Evolutionary conservation across 1,139 yeast genomes (phyloP).

Genomic region (Suhomyces maxii): DNA sequence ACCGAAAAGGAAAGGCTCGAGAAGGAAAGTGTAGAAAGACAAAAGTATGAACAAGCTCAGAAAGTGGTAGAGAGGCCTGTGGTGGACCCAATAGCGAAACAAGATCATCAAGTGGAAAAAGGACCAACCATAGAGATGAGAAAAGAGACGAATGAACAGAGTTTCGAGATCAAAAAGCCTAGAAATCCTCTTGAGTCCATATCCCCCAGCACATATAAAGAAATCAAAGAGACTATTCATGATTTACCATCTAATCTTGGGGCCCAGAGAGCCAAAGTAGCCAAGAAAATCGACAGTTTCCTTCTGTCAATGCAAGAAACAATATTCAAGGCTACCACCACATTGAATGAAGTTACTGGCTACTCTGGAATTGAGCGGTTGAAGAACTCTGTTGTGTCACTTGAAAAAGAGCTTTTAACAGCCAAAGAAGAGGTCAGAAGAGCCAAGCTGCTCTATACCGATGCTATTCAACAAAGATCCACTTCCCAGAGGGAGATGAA

Average conservation of each 20-base stretch:
- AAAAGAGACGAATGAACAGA: too few relatives aligned
- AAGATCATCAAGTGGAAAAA: neutral
- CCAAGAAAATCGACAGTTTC: constrained; percentile 47
- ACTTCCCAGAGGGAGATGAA: constrained; percentile 83
- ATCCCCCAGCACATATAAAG: constrained; percentile 15
- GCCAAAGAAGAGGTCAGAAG: constrained; percentile 50
- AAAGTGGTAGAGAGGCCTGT: neutral
- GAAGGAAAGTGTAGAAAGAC: neutral
- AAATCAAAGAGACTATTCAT: constrained; percentile 24
- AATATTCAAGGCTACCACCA: constrained; percentile 66
- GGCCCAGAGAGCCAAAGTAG: constrained; percentile 16
- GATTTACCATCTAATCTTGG: constrained; percentile 36
- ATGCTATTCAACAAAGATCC: constrained; percentile 66
- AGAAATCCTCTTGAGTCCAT: neutral
- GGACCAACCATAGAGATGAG: neutral
- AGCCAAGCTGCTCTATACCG: constrained; percentile 56
- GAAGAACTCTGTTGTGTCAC: constrained; percentile 56
- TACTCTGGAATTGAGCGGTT: constrained; percentile 78
- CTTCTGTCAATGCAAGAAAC: constrained; percentile 67
- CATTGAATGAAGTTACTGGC: constrained; percentile 90
- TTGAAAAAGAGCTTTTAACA: constrained; percentile 49
- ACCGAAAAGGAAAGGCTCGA: neutral
- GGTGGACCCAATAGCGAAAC: too few relatives aligned
- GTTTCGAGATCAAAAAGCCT: too few relatives aligned
- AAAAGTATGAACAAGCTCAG: constrained; percentile 2